These are phyloP conservation scores for Furcasterigmium furcatum DNA, from an alignment of 2,329 filamentous ascomycete species.

Conservation along the genomic window DNA sequence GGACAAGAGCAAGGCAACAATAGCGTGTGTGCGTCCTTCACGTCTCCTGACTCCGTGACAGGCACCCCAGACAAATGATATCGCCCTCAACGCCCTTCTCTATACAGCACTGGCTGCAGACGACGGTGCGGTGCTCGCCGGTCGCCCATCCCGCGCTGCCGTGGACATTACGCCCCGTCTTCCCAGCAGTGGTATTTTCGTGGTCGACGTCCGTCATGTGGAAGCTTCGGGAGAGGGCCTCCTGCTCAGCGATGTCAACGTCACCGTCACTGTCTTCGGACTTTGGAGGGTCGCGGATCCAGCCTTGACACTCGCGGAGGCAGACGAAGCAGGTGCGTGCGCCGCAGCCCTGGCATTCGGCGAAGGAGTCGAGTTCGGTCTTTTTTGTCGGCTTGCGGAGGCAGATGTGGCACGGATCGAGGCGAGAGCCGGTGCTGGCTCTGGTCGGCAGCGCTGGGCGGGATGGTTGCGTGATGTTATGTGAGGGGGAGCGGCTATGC, in stretches of 20 bases:
- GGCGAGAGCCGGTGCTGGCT: constrained; percentile 18
- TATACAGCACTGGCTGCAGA: constrained; percentile 68
- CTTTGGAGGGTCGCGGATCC: constrained; percentile 21
- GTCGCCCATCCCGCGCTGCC: constrained; percentile 29
- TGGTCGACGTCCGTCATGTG: constrained; percentile 48
- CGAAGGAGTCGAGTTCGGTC: constrained; percentile 63
- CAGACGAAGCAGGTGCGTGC: constrained; percentile 67
- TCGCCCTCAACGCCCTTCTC: constrained; percentile 63
- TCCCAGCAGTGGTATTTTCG: constrained; percentile 8
- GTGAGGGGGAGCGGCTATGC: constrained; percentile 6
- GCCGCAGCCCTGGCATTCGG: constrained; percentile 60
- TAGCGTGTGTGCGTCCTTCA: too few species aligned
- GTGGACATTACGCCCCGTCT: constrained; percentile 4
- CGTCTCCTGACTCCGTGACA: constrained; percentile 30
- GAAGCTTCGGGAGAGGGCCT: constrained; percentile 40
- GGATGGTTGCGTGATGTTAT: constrained; percentile 2
- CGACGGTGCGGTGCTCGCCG: constrained; percentile 44
- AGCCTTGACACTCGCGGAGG: constrained; percentile 58
- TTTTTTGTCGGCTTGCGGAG: constrained; percentile 62
- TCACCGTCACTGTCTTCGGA: constrained; percentile 11
- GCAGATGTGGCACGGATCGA: constrained; percentile 65
- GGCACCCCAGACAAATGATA: constrained; percentile 63
- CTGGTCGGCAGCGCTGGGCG: constrained; percentile 6
- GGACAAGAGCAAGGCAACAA: too few species aligned
- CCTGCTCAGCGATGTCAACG: constrained; percentile 24